Evolutionary conservation across 345 rosid genomes (phyloP).

Genomic region (Lepidium aucheri): DNA sequence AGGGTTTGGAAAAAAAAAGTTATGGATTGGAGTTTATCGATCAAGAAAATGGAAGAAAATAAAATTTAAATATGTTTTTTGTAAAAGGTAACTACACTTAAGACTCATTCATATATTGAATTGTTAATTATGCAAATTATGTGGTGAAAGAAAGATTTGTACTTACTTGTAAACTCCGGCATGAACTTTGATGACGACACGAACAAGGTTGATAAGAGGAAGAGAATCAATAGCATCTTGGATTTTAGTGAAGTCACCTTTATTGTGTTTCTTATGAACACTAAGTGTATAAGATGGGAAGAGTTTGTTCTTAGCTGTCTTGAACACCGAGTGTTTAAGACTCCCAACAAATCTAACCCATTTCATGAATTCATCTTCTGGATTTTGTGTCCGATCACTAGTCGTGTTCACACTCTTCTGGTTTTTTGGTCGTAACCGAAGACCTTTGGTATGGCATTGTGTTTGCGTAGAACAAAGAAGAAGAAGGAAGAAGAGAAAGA

Average conservation of each 20-base stretch:
- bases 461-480: slow-evolving; percentile 33
- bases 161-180: slow-evolving; percentile 94
- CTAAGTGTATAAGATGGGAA: slow-evolving; percentile 63
- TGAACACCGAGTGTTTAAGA: slow-evolving; percentile 70
- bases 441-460: slow-evolving; percentile 62
- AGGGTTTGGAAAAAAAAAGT: too few relatives aligned
- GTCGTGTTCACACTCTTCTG: slow-evolving; percentile 43
- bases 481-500: slow-evolving; percentile 17
- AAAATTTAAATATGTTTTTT: not conserved
- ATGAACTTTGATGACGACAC: slow-evolving; percentile 89
- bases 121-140: not conserved
- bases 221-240: slow-evolving; percentile 94
- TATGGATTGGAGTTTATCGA: too few relatives aligned
- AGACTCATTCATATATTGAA: not conserved
- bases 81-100: not conserved
- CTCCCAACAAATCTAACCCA: slow-evolving; percentile 89
- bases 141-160: not conserved
- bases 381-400: slow-evolving; percentile 32
- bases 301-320: slow-evolving; percentile 75
- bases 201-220: slow-evolving; percentile 67
- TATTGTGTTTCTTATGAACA: slow-evolving; percentile 51
- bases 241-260: slow-evolving; percentile 76
- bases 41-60: not conserved
- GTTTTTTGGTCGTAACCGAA: slow-evolving; percentile 33
- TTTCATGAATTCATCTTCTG: slow-evolving; percentile 82